Conservation (phyloP, 108 stramenopile genomes). For the Thalassiosira profunda region DNA sequence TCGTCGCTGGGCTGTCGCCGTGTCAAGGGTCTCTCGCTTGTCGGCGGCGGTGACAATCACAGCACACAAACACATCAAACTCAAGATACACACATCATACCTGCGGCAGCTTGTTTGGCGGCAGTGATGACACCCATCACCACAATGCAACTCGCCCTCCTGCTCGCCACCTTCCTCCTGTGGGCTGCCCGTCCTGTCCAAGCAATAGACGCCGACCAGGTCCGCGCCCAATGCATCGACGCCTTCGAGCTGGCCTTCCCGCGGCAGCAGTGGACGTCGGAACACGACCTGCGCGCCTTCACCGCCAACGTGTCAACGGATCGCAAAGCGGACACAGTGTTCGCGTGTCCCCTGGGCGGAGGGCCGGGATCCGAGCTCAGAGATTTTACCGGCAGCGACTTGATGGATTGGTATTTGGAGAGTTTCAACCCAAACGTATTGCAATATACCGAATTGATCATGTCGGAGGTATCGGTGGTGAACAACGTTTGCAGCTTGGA, state of each 20-base stretch:
- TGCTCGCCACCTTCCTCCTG: neutral
- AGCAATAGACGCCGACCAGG: neutral
- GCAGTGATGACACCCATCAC: neutral
- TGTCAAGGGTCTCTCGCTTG: too few relatives aligned
- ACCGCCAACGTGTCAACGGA: neutral
- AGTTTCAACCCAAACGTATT: conserved; percentile 1
- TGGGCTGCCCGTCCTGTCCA: neutral
- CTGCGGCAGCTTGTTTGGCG: too few relatives aligned
- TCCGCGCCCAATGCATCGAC: neutral
- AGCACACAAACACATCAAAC: too few relatives aligned
- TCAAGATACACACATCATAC: too few relatives aligned
- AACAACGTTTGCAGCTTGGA: conserved; percentile 9
- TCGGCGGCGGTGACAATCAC: too few relatives aligned
- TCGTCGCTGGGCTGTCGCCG: too few relatives aligned
- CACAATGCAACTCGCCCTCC: neutral
- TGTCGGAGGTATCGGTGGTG: neutral
- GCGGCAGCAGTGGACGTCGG: neutral
- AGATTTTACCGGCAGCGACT: neutral
- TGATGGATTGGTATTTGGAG: neutral
- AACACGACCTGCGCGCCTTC: conserved; percentile 2
- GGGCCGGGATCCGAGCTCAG: conserved; percentile 1
- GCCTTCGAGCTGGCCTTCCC: conserved; percentile 2
- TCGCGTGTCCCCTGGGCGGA: conserved; percentile 1
- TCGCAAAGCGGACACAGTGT: neutral
- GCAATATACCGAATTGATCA: conserved; percentile 2